Evolutionary conservation across 495 filamentous ascomycete genomes (phyloP), one percentile per base, ranked within the genome.

Genomic region (Aspergillus sclerotiicarbonarius): DNA sequence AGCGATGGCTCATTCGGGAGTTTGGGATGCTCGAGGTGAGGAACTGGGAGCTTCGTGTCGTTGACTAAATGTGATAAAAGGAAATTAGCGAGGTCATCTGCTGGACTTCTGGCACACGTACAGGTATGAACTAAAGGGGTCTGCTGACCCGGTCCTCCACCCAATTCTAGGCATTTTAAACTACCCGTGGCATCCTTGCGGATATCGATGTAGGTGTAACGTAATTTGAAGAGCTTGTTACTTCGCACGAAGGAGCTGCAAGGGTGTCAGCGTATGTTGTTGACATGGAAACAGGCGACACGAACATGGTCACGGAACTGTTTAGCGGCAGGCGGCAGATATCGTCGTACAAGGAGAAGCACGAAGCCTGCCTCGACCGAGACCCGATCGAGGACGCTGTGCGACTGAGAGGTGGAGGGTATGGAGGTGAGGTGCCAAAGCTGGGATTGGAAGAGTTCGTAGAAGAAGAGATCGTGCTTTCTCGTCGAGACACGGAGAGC

Each of bases 1-100:
- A 76, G 68, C 10, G 74, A 67, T 7, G 62, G 66, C 19, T 77
- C 73, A 19, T 67, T 56, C 12, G 60, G 59, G 10, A 69, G 59
- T 58, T 72, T 76, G 0, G 76, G 76, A 50, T 78, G 72, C 58
- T 80, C 76, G 29, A 80, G 58, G 45, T 80, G 76, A 8, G 76
- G 76, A 16, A 80, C 68, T 3, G 76, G 76, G 8, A 77, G 58
- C 62, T 70, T 71, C 1, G 73, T 75, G 39, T 70, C 70, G 10
- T 73, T 62, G 49, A 80, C 76, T 80, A 30, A 12, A 39, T 10
- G 1, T 16, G 25, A 30, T 29, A 45, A 33, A 18, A 57, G 18
- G 1, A 32, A 15, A 15, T 31, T 35, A 39, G 21, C 18, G 16
- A 8, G 43, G 18, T 19, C 8, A 31, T 31, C 10, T 4, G 6